phyloP scores from a whole-genome alignment of 192 early-diverging fungal species.

The Entomortierella beljakovae region DNA sequence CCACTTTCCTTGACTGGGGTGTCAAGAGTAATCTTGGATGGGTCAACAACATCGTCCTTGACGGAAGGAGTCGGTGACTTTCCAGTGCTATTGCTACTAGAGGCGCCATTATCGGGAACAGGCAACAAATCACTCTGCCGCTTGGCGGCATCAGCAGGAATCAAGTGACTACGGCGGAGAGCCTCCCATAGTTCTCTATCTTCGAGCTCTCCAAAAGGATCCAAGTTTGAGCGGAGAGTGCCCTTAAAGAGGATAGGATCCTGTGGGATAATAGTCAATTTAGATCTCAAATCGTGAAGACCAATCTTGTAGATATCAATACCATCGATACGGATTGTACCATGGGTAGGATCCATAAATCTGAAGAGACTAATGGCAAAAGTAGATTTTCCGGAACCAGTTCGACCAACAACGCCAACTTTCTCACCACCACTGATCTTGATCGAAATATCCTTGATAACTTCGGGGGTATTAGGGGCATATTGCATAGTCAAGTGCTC shows the following conservation, averaged over 20 bases:
- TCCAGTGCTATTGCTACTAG: background rate
- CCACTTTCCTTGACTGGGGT: slow-evolving; percentile 81
- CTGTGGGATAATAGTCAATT: slow-evolving; percentile 77
- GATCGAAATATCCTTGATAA: slow-evolving; percentile 78
- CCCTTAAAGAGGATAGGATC: slow-evolving; percentile 83
- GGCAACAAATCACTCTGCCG: background rate
- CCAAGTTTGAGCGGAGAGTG: slow-evolving; percentile 80
- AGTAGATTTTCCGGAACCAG: slow-evolving; percentile 74
- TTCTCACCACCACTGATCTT: slow-evolving; percentile 66
- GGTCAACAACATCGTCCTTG: slow-evolving; percentile 25
- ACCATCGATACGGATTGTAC: slow-evolving; percentile 63
- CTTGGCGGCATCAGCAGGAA: slow-evolving; percentile 31
- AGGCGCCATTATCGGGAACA: slow-evolving; percentile 33
- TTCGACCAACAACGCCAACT: slow-evolving; percentile 73
- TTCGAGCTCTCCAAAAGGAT: slow-evolving; percentile 83
- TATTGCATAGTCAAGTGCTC: slow-evolving; percentile 80
- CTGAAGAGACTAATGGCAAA: slow-evolving; percentile 68
- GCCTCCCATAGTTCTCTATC: slow-evolving; percentile 84
- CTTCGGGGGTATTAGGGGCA: slow-evolving; percentile 71
- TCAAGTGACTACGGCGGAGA: slow-evolving; percentile 78
- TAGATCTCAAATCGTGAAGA: slow-evolving; percentile 60
- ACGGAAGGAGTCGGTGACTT: slow-evolving; percentile 10
- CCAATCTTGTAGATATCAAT: slow-evolving; percentile 68
- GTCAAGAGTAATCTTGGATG: slow-evolving; percentile 68
- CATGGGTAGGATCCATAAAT: slow-evolving; percentile 62